Evolutionary conservation across 768 basidiomycete species (phyloP), one percentile per base, ranked within the genome.

Genomic region (Rickenella mellea): DNA sequence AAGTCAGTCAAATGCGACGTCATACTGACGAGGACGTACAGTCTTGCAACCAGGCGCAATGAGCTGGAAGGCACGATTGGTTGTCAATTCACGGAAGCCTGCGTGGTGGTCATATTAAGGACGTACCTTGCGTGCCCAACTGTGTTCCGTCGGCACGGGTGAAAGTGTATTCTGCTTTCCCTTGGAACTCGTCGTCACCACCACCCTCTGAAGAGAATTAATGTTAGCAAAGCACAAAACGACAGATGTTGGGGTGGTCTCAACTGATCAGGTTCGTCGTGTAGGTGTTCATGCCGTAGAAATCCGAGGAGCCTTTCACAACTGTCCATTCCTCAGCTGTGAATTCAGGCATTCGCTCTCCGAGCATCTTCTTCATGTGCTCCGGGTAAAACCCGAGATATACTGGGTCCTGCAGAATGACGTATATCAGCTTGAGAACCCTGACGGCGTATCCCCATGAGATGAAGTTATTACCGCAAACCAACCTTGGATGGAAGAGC

Each of bases 201-300:
- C 78, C 78, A 26, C 71, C 71, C 50, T 69, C 76, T 79, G 39
- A 44, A 25, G 45, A 36, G 12, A 21, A 46, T n/a, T n/a, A n/a
- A n/a, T n/a, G n/a, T n/a, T n/a, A n/a, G n/a, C n/a, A n/a, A n/a
- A n/a, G n/a, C n/a, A n/a, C n/a, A n/a, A n/a, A n/a, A n/a, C n/a
- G n/a, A n/a, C n/a, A n/a, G 27, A 22, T 15, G 27, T 14, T 22
- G 43, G 22, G 32, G 26, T 31, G 39, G 27, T 6, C 51, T 73
- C 50, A 33, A 78, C 78, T 66, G 56, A 69, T 70, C 36, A 82
- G 66, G 49, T 78, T 75, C 9, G 77, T 81, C 4, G 79, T 79
- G 54, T 83, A 82, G 0, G 80, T 79, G 57, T 81, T 82, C 71
- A 81, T 74, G 25, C 79, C 80, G 53, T 80, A 81, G 57, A 81